A percentile compares a stretch with the other conserved stretches of the same genome.
Evolutionary conservation across 179 eudicot genomes (phyloP).

Genomic region (Beta lomatogona): DNA sequence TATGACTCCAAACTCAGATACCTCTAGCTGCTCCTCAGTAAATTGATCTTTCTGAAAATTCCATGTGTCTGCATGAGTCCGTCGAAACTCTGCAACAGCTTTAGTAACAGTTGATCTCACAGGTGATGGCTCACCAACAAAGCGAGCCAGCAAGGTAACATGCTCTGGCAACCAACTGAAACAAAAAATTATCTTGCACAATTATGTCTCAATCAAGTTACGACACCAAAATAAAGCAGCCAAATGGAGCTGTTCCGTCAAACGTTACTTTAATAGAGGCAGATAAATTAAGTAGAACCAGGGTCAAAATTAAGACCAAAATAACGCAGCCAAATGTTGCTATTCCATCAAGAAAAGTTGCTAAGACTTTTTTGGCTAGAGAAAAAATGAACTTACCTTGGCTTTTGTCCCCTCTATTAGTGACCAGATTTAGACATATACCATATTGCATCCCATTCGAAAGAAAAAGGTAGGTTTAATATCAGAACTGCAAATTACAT

Average conservation of each 20-base stretch:
- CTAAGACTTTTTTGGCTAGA: neutral
- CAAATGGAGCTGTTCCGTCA: neutral
- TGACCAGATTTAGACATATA: neutral
- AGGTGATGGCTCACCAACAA: constrained; percentile 78
- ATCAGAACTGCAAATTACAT: neutral
- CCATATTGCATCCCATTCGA: neutral
- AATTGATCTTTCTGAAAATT: constrained; percentile 85
- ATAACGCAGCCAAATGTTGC: too few species aligned
- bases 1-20: constrained; percentile 28
- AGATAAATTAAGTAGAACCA: neutral
- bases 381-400: neutral
- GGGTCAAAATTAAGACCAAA: neutral
- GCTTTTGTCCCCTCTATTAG: neutral
- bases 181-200: constrained; percentile 17
- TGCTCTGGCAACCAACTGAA: constrained; percentile 88
- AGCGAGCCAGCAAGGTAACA: constrained; percentile 74
- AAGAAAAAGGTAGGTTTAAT: neutral
- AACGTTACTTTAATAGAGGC: neutral
- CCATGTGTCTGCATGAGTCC: constrained; percentile 97
- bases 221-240: constrained; percentile 3
- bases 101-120: constrained; percentile 86
- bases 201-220: neutral
- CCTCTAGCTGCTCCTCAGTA: constrained; percentile 97
- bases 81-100: constrained; percentile 89
- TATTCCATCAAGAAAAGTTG: neutral